Conservation (phyloP, 495 filamentous ascomycete genomes). For the Pyrenula massariospora region DNA sequence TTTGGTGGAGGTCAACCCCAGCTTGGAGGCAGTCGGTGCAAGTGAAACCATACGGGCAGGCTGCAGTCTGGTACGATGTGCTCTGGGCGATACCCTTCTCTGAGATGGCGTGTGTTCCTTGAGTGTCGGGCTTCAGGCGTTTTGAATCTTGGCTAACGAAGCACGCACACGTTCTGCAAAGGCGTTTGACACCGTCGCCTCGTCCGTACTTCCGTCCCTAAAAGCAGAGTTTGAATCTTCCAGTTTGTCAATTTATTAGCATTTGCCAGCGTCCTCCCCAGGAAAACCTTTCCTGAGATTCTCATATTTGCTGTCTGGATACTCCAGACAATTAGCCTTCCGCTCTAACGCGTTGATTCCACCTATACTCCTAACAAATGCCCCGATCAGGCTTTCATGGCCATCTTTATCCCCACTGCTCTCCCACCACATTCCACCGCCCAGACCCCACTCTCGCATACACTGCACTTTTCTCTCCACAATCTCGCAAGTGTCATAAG, state of each 20-base stretch:
- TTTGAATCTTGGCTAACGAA: no score
- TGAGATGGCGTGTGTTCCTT: slow-evolving; percentile 20
- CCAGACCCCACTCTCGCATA: slow-evolving; percentile 50
- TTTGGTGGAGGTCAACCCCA: slow-evolving; percentile 93
- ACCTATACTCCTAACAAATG: slow-evolving; percentile 39
- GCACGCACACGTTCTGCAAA: no score
- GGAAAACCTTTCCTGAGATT: slow-evolving; percentile 49
- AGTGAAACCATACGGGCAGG: slow-evolving; percentile 83
- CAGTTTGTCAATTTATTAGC: neutral
- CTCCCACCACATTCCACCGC: slow-evolving; percentile 95
- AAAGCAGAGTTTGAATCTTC: no score
- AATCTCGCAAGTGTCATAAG: slow-evolving; percentile 60
- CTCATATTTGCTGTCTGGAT: slow-evolving; percentile 69
- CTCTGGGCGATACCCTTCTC: slow-evolving; percentile 79
- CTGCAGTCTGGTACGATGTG: slow-evolving; percentile 82
- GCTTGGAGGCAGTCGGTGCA: slow-evolving; percentile 63
- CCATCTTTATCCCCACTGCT: slow-evolving; percentile 61
- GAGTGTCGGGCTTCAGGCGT: no score
- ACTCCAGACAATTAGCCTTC: slow-evolving; percentile 55
- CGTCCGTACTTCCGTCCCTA: no score
- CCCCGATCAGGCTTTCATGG: slow-evolving; percentile 50
- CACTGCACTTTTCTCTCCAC: slow-evolving; percentile 54
- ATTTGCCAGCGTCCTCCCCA: neutral
- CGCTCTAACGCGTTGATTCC: slow-evolving; percentile 39
- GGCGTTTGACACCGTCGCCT: no score